Evolutionary conservation across 306 rosid species (phyloP), one percentile per base, ranked within the genome.

Genomic region (Quercus wislizeni): DNA sequence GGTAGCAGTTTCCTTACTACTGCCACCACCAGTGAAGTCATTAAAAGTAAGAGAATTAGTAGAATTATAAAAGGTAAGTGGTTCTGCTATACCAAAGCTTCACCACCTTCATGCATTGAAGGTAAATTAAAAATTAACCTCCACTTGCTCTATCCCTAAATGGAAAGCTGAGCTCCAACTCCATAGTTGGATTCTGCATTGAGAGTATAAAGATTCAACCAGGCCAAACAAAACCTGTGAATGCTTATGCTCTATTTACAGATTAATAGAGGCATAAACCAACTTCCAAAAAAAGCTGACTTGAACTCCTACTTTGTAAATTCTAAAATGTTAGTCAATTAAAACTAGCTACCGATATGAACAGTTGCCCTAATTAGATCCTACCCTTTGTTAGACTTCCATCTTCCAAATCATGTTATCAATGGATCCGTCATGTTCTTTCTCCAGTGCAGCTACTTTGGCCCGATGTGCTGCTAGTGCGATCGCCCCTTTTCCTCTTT

Each of bases 191-290:
- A 76, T 89, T 93, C 99, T 93, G 99, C 87, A 87, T 73, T n/a
- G 85, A 63, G 92, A 89, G 96, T 85, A 91, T 90, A 95, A 95
- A 87, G 80, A 92, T 89, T 90, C 97, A 88, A 80, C 80, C 85
- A 63, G 91, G 95, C 76, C 74, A 79, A 74, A 65, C 64, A 75
- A 79, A 74, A 88, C 94, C 92, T 30, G 90, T 78, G 95, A 93
- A 95, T 81, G 69, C 85, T 91, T 88, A 92, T 79, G 92, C 99
- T 95, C 98, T 90, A 92, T 91, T 90, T 88, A 92, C 99, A 95
- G 99, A 91, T 64, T 86, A 78, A 88, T 81, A 83, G 95, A 91
- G 95, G 94, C 82, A 80, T 73, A 72, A 85, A 86, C 92, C 81
- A 85, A 85, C 89, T 84, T 82, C 75, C 72, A 87, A 83, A 84